Percentiles rank a stretch among this genome's conserved stretches.
Conservation (phyloP, 2,329 filamentous ascomycete genomes). For the Aaosphaeria pasadenensis region DNA sequence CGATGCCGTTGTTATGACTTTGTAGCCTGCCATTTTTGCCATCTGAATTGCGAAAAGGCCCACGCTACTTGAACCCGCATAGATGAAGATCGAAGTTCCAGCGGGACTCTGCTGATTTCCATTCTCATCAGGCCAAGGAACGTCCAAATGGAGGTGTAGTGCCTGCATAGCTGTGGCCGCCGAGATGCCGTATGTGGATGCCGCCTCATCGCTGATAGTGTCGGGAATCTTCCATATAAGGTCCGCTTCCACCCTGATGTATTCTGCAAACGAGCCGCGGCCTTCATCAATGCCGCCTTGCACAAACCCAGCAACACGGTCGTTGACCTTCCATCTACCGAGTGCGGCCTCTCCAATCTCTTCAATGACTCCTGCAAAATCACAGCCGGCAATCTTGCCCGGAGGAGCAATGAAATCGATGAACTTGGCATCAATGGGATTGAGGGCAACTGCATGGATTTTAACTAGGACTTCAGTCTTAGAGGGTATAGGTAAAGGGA, state of each 20-base stretch:
- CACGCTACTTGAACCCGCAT: slow-evolving; percentile 45
- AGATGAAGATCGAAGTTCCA: slow-evolving; percentile 10
- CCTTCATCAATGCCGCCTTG: slow-evolving; percentile 30
- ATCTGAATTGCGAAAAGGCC: slow-evolving; percentile 46
- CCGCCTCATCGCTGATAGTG: slow-evolving; percentile 44
- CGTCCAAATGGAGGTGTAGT: slow-evolving; percentile 19
- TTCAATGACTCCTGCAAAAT: slow-evolving; percentile 44
- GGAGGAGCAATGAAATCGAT: slow-evolving; percentile 5
- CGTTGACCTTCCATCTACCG: slow-evolving; percentile 5
- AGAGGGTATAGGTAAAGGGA: slow-evolving; percentile 3
- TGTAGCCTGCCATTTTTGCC: slow-evolving; percentile 29
- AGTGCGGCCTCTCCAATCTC: slow-evolving; percentile 11
- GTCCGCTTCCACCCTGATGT: slow-evolving; percentile 48
- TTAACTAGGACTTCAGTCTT: slow-evolving; percentile 50
- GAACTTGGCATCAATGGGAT: slow-evolving; percentile 62
- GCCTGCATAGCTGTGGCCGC: slow-evolving; percentile 46
- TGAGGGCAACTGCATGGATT: slow-evolving; percentile 51
- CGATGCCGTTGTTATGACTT: slow-evolving; percentile 8
- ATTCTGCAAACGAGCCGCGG: slow-evolving; percentile 51
- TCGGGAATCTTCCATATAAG: slow-evolving; percentile 46
- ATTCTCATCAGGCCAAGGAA: slow-evolving; percentile 5
- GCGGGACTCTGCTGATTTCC: slow-evolving; percentile 4
- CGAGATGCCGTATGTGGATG: slow-evolving; percentile 46
- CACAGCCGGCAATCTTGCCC: slow-evolving; percentile 40
- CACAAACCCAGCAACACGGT: slow-evolving; percentile 8